A percentile compares a stretch with the other conserved stretches of the same genome.
These are phyloP conservation scores for Hanseniaspora uvarum DNA, from an alignment of 1,139 yeast species.

Conservation along the genomic window DNA sequence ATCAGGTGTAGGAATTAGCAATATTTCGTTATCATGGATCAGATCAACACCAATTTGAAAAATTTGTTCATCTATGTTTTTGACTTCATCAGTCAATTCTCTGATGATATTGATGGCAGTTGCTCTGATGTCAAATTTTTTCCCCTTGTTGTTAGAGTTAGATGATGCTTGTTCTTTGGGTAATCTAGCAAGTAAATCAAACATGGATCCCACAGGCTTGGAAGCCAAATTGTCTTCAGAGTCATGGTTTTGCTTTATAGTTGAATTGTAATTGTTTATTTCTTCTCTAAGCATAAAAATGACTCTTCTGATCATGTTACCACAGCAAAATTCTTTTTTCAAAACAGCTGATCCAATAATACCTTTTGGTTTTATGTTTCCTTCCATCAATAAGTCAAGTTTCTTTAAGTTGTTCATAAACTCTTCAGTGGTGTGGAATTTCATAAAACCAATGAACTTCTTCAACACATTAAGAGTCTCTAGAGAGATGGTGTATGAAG, in stretches of 20 bases:
- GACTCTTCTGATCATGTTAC: conserved; percentile 84
- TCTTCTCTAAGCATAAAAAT: conserved; percentile 83
- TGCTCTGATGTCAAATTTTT: conserved; percentile 55
- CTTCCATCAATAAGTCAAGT: conserved; percentile 27
- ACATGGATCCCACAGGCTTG: conserved; percentile 72
- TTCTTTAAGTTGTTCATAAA: conserved; percentile 22
- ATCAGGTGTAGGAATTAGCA: conserved; percentile 87
- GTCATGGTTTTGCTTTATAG: conserved; percentile 27
- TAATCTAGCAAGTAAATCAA: conserved; percentile 46
- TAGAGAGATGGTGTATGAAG: conserved; percentile 65
- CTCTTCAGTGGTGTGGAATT: conserved; percentile 16
- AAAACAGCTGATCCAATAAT: conserved; percentile 49
- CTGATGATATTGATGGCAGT: conserved; percentile 88
- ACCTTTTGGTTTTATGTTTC: conserved; percentile 32
- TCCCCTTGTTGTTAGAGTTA: conserved; percentile 24
- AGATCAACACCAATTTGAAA: conserved; percentile 84
- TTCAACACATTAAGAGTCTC: conserved; percentile 79
- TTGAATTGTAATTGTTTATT: conserved; percentile 33
- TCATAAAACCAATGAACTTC: conserved; percentile 48
- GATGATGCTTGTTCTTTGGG: conserved; percentile 38
- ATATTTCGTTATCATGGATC: conserved; percentile 86
- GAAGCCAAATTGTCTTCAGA: conserved; percentile 29
- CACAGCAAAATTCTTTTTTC: conserved; percentile 75
- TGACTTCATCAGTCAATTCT: conserved; percentile 84
- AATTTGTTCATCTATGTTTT: conserved; percentile 80